Base-by-base conservation (phyloP, 2,329 filamentous ascomycete species). In the Colletotrichum truncatum region DNA sequence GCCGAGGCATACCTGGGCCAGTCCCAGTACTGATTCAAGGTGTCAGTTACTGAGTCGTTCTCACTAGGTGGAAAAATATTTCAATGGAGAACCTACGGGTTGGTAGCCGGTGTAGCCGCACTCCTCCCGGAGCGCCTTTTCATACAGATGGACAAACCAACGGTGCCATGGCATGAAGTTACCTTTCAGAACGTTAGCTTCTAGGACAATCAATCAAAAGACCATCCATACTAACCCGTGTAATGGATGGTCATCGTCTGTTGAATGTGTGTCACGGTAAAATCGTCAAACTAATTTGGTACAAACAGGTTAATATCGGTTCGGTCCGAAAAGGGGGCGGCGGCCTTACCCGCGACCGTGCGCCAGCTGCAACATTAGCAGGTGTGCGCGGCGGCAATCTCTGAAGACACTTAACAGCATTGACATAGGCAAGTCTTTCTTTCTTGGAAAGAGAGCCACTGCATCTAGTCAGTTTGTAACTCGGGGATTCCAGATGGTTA, bases 311-410 rank as follows among this genome's bases (percentile, higher is more conserved):
- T 45, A 46, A 34, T 56, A 26, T 45, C 39, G 39, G 28, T 45
- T 56, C 53, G 1, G 83, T 83, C 67, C 81, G 76, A 58, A 82
- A 78, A 58, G 77, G 63, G 83, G 75, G 45, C 80, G 86, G 65
- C 85, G 83, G 69, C 16, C 86, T 84, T 66, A 80, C 85, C 67
- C 82, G 67, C 7, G 76, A 80, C 60, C 75, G 76, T 4, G 79
- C 81, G 3, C 84, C 84, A 0, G 82, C 74, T 0, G 77, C 79
- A 10, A 76, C 72, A 1, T 71, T 68, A 0, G 73, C 63, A 1
- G 77, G 74, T 0, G 76, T 77, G 28, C 70, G 71, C 5, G 81
- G 67, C 2, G 81, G 79, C 67, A 76, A 73, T 3, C 67, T 68
- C 67, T 78, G 76, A 21, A 85, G 70, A 61, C 84, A 85, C 38